Evolutionary conservation across 2,329 filamentous ascomycete genomes (phyloP).

Genomic region (Xylogone sp.): DNA sequence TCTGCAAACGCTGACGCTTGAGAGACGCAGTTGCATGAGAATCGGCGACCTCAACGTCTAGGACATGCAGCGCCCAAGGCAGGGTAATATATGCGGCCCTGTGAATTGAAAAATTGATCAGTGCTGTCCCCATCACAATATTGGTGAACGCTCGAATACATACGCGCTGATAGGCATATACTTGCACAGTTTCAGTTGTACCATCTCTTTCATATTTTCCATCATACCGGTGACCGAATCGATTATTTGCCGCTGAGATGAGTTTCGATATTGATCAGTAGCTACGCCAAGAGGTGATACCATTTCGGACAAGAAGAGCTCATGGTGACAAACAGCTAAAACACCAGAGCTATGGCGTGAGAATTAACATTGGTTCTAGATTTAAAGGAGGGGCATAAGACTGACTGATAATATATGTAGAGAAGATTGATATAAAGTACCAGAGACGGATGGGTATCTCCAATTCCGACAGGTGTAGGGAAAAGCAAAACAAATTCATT

Average conservation of each 20-base stretch:
- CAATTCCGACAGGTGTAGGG: conserved; percentile 33
- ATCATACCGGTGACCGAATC: conserved; percentile 41
- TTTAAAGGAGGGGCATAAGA: conserved; percentile 1
- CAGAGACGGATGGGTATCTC: conserved; percentile 34
- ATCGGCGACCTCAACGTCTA: conserved; percentile 33
- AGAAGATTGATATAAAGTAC: conserved; percentile 44
- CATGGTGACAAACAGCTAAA: conserved; percentile 43
- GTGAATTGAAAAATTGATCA: background rate
- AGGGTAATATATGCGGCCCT: conserved; percentile 32
- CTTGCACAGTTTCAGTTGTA: conserved; percentile 39
- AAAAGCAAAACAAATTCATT: conserved; percentile 34
- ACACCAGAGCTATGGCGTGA: conserved; percentile 34
- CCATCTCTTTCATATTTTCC: conserved; percentile 42
- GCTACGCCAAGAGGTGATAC: background rate
- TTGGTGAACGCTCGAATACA: conserved; percentile 16
- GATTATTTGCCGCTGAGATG: background rate
- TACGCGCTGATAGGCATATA: conserved; percentile 46
- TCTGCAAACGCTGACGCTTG: conserved; percentile 40
- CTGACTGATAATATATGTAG: conserved; percentile 50
- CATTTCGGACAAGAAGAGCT: conserved; percentile 30
- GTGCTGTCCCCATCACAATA: background rate
- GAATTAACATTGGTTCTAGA: background rate
- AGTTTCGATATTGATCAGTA: background rate
- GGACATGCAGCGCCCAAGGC: conserved; percentile 33
- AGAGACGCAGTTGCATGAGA: conserved; percentile 30